Evolutionary conservation across 179 eudicot genomes (phyloP).

Genomic region (Spinacia oleracea): DNA sequence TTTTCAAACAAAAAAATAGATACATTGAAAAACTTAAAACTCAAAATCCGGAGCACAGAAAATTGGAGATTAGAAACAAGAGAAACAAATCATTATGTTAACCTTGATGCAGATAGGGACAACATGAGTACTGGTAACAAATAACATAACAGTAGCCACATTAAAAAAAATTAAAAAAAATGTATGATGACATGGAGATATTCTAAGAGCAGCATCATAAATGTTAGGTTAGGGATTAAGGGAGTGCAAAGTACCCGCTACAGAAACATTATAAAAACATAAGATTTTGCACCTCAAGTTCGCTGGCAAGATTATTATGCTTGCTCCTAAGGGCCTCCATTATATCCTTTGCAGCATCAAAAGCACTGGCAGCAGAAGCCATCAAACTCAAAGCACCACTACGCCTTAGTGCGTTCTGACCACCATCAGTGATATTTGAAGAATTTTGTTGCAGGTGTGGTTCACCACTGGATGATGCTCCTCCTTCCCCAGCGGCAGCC

Average conservation of each 20-base stretch:
- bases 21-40: neutral
- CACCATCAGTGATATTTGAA: constrained; percentile 52
- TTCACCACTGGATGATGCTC: constrained; percentile 60
- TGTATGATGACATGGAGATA: neutral
- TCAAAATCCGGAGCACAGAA: neutral
- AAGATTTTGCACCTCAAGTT: constrained; percentile 86
- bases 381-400: constrained; percentile 70
- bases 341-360: constrained; percentile 96
- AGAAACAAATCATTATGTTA: neutral
- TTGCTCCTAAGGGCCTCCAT: constrained; percentile 99
- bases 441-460: constrained; percentile 61
- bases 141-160: constrained; percentile 1
- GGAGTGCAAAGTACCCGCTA: neutral
- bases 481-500: constrained; percentile 56
- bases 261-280: constrained; percentile 6
- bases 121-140: neutral
- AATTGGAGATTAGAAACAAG: constrained; percentile 2
- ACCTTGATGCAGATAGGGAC: neutral
- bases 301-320: constrained; percentile 94
- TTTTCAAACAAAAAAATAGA: neutral
- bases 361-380: constrained; percentile 97
- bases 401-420: constrained; percentile 78
- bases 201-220: neutral
- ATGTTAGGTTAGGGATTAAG: neutral
- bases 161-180: no score